phyloP scores from a whole-genome alignment of 208 protist genomes.

The Acanthamoeba castellanii region DNA sequence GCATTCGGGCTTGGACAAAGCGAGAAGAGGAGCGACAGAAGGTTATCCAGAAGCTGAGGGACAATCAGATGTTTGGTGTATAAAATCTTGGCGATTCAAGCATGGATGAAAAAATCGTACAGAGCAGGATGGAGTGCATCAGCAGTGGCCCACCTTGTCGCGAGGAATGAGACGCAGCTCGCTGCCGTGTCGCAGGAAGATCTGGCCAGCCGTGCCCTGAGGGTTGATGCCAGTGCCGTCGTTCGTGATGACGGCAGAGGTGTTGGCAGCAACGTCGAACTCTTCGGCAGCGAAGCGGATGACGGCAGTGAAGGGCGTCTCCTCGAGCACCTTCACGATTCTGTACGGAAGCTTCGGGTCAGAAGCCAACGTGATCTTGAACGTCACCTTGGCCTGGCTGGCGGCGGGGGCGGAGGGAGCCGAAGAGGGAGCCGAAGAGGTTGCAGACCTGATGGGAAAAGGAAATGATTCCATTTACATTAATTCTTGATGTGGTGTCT shows the following conservation, averaged over 20 bases:
- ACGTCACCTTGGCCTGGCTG: slow-evolving; percentile 81
- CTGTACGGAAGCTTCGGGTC: slow-evolving; percentile 91
- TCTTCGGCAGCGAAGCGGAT: slow-evolving; percentile 96
- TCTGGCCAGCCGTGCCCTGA: slow-evolving; percentile 92
- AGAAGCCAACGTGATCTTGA: slow-evolving; percentile 91
- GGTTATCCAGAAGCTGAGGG: slow-evolving; percentile 6
- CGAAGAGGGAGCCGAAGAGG: neutral
- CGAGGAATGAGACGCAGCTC: slow-evolving; percentile 96
- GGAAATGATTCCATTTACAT: neutral
- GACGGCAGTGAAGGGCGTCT: slow-evolving; percentile 96
- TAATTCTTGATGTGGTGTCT: neutral
- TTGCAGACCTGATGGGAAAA: neutral
- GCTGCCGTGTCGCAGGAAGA: slow-evolving; percentile 94
- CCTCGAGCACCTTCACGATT: slow-evolving; percentile 95
- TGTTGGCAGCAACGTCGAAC: slow-evolving; percentile 84
- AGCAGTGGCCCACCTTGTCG: slow-evolving; percentile 92
- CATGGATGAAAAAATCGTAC: neutral
- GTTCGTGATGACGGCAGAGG: slow-evolving; percentile 86
- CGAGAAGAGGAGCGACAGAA: slow-evolving; percentile 60
- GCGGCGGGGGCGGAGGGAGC: neutral
- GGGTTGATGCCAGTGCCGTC: slow-evolving; percentile 97
- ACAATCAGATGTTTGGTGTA: slow-evolving; percentile 8
- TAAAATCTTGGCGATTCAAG: neutral
- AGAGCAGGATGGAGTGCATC: neutral
- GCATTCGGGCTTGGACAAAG: slow-evolving; percentile 11